phyloP scores from a whole-genome alignment of 1,284 basidiomycete genomes.

The Malassezia obtusa region DNA sequence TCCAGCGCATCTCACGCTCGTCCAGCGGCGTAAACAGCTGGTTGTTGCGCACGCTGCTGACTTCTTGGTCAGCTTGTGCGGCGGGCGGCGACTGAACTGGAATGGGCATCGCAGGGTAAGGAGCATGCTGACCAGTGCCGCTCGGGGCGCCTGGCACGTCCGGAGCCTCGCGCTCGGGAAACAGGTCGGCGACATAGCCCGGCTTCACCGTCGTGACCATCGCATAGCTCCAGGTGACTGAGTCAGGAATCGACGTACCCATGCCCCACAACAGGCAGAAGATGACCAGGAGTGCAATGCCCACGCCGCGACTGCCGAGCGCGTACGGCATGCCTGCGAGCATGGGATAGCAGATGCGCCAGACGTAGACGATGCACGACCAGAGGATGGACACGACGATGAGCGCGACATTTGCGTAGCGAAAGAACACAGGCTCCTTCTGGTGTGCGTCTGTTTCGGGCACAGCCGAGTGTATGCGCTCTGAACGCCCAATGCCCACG shows the following conservation, averaged over 20 bases:
- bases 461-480: not conserved
- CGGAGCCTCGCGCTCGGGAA: not conserved
- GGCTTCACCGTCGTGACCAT: slow-evolving; percentile 29
- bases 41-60: slow-evolving; percentile 8
- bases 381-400: slow-evolving; percentile 4
- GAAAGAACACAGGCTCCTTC: slow-evolving; percentile 1
- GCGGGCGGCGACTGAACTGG: not conserved
- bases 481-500: not conserved
- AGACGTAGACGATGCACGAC: slow-evolving; percentile 13
- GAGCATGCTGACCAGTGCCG: not conserved
- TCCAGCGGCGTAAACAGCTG: slow-evolving; percentile 3
- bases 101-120: not conserved
- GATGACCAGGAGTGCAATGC: slow-evolving; percentile 29
- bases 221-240: slow-evolving; percentile 34
- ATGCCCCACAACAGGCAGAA: slow-evolving; percentile 35
- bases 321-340: not conserved
- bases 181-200: slow-evolving; percentile 32
- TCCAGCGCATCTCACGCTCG: not conserved
- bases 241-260: slow-evolving; percentile 5
- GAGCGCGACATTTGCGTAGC: not conserved
- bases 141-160: not conserved
- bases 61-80: not conserved
- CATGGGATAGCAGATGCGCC: slow-evolving; percentile 19
- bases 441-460: too few species aligned
- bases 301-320: slow-evolving; percentile 20